Percentiles rank a stretch among this genome's conserved stretches.
Evolutionary conservation across 2,329 filamentous ascomycete genomes (phyloP).

Genomic region (Sarocladium strictum): DNA sequence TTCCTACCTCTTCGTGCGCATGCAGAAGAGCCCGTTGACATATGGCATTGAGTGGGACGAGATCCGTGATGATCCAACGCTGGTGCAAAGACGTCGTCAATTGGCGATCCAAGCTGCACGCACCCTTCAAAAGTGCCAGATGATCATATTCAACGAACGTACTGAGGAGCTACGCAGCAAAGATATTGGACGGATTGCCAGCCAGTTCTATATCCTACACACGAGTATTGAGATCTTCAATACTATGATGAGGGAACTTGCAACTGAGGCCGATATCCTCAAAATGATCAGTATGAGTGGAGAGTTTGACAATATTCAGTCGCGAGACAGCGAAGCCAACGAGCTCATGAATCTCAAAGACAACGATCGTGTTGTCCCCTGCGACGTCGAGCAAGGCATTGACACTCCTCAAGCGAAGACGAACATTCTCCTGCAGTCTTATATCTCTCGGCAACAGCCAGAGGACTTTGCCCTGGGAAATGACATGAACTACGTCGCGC

Average conservation of each 20-base stretch:
- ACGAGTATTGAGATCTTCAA: constrained; percentile 96
- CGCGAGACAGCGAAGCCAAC: constrained; percentile 80
- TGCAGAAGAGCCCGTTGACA: constrained; percentile 83
- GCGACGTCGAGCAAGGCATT: constrained; percentile 68
- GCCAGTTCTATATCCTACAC: constrained; percentile 93
- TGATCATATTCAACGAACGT: constrained; percentile 96
- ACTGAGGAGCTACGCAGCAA: constrained; percentile 92
- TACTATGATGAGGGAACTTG: constrained; percentile 78
- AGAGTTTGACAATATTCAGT: constrained; percentile 96
- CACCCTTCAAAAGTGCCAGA: constrained; percentile 86
- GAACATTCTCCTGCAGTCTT: constrained; percentile 89
- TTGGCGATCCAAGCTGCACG: constrained; percentile 84
- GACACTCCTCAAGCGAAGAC: constrained; percentile 81
- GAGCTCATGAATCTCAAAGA: constrained; percentile 68
- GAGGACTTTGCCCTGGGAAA: constrained; percentile 93
- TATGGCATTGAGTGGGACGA: constrained; percentile 97
- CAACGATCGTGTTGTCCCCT: constrained; percentile 60
- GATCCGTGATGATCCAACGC: constrained; percentile 76
- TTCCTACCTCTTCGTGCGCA: constrained; percentile 93
- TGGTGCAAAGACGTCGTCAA: constrained; percentile 79
- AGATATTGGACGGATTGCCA: constrained; percentile 92
- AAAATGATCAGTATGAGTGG: constrained; percentile 97
- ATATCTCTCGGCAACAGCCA: constrained; percentile 80
- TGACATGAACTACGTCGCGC: constrained; percentile 89
- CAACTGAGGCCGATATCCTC: constrained; percentile 85